Percentiles rank a stretch among this genome's conserved stretches.
Conservation (phyloP, 164 flowering plant species). For the Berberis vulgaris region DNA sequence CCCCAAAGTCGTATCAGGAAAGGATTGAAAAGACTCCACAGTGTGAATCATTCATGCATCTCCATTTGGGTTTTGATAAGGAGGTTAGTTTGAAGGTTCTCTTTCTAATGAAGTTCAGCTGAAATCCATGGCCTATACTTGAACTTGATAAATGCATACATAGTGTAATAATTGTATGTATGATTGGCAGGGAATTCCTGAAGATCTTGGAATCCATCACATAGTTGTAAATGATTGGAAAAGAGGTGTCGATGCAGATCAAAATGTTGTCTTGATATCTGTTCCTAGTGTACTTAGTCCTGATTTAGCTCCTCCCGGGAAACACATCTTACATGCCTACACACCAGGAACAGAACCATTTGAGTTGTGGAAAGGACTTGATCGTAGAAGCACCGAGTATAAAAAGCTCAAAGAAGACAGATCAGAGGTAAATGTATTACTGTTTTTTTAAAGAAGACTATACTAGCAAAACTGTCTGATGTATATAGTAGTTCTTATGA, state of each 20-base stretch:
- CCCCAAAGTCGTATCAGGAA: constrained; percentile 55
- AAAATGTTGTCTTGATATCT: constrained; percentile 89
- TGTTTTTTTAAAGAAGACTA: not conserved
- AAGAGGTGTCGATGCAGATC: constrained; percentile 94
- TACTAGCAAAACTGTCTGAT: no score
- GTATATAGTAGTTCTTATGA: not conserved
- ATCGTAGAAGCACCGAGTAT: constrained; percentile 69
- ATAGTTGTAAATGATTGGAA: constrained; percentile 93
- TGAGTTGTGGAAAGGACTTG: constrained; percentile 84
- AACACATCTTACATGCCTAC: constrained; percentile 86
- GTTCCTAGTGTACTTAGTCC: constrained; percentile 75
- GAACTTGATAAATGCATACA: not conserved
- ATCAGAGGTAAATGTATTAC: constrained; percentile 55
- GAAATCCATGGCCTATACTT: no score
- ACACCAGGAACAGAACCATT: constrained; percentile 93
- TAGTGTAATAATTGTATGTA: not conserved
- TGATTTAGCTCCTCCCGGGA: constrained; percentile 81
- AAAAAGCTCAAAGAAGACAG: constrained; percentile 68
- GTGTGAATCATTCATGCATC: constrained; percentile 99
- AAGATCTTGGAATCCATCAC: constrained; percentile 89
- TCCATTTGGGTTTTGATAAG: constrained; percentile 91
- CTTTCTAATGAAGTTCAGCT: not conserved
- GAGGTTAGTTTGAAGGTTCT: constrained; percentile 38
- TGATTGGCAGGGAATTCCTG: constrained; percentile 45
- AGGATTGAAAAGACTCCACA: constrained; percentile 52